Conservation (phyloP, 2,329 filamentous ascomycete genomes). For the Cercospora sp. region DNA sequence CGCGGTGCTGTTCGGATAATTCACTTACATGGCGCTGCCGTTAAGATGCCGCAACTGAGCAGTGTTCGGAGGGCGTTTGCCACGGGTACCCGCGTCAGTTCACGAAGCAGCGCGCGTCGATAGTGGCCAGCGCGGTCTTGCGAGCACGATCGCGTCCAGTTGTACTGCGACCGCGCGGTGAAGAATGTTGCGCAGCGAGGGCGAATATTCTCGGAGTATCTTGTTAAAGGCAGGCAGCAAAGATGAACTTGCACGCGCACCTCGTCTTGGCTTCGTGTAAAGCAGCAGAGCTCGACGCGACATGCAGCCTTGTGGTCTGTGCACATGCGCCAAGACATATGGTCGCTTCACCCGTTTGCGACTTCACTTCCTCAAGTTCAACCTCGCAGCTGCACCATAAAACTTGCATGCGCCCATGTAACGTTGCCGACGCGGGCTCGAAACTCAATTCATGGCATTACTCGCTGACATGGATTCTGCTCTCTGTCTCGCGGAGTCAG, state of each 20-base stretch:
- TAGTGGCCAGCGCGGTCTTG: background rate
- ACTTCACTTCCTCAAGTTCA: background rate
- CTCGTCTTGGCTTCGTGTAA: conserved; percentile 1
- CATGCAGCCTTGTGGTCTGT: background rate
- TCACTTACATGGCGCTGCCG: conserved; percentile 9
- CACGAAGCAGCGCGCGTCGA: background rate
- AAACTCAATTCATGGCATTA: background rate
- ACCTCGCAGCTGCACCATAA: background rate
- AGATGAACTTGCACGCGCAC: background rate
- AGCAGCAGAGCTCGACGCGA: conserved; percentile 5
- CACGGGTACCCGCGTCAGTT: conserved; percentile 9
- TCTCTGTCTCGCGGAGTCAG: background rate
- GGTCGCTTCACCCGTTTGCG: background rate
- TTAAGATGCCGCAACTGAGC: background rate
- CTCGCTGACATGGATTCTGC: background rate
- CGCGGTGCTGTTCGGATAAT: background rate
- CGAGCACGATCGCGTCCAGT: background rate
- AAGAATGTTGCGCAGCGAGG: background rate
- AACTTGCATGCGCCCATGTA: background rate
- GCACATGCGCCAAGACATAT: background rate
- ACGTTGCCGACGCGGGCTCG: background rate
- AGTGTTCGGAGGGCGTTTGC: conserved; percentile 2
- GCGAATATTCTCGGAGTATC: background rate
- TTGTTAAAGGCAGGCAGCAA: background rate
- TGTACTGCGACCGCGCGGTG: background rate